Evolutionary conservation across 2,329 filamentous ascomycete species (phyloP).

Genomic region (Grosmannia serpens): DNA sequence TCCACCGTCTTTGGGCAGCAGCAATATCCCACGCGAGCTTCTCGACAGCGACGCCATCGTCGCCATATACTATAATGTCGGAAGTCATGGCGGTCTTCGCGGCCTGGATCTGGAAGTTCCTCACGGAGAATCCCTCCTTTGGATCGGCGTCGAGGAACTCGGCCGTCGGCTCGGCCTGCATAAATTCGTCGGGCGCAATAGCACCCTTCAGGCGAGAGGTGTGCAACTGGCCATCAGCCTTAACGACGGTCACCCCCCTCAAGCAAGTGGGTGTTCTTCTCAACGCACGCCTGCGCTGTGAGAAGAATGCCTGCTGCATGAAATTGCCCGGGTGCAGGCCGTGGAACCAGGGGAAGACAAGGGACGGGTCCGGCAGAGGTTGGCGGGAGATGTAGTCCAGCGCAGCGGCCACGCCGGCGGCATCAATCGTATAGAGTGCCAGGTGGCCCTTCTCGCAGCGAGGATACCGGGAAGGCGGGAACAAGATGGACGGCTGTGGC

Average conservation of each 20-base stretch:
- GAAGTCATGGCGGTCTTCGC: conserved; percentile 80
- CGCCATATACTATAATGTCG: conserved; percentile 86
- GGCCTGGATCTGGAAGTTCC: conserved; percentile 94
- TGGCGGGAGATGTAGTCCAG: conserved; percentile 67
- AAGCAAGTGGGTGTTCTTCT: conserved; percentile 65
- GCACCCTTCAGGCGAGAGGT: conserved; percentile 75
- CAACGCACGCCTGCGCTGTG: conserved; percentile 59
- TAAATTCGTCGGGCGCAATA: conserved; percentile 67
- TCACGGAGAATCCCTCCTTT: conserved; percentile 80
- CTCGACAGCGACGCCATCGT: conserved; percentile 48
- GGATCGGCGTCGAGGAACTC: conserved; percentile 79
- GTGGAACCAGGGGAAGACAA: conserved; percentile 93
- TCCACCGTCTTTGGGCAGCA: conserved; percentile 66
- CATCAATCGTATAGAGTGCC: conserved; percentile 61
- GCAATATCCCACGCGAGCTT: conserved; percentile 60
- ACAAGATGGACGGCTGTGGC: conserved; percentile 57
- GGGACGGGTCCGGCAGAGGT: conserved; percentile 70
- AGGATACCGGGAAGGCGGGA: conserved; percentile 57
- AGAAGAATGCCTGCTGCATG: conserved; percentile 83
- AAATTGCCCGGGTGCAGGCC: conserved; percentile 82
- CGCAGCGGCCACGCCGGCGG: conserved; percentile 56
- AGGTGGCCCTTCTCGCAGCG: conserved; percentile 33
- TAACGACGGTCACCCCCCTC: conserved; percentile 74
- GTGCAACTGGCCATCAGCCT: conserved; percentile 71
- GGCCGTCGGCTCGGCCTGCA: conserved; percentile 39